phyloP scores from a whole-genome alignment of 2,329 filamentous ascomycete species.

The Incumbomyces delicatus region DNA sequence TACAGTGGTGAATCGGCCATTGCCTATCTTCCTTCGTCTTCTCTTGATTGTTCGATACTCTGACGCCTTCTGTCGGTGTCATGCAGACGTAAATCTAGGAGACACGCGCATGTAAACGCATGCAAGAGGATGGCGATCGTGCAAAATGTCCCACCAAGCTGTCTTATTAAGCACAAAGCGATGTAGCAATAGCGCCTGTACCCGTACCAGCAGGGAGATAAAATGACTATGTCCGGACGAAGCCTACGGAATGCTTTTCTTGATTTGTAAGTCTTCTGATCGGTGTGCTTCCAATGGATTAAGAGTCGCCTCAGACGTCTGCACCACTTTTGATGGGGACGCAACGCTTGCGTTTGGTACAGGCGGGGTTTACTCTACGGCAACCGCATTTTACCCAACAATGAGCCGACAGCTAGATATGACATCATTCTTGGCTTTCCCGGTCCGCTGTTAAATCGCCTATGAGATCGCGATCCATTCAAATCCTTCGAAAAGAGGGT shows the following conservation, averaged over 20 bases:
- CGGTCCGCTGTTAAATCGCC: no score
- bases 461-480: no score
- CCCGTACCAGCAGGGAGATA: neutral
- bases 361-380: no score
- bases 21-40: neutral
- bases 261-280: no score
- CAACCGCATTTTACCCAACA: no score
- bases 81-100: neutral
- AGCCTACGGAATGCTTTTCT: neutral
- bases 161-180: conserved; percentile 6
- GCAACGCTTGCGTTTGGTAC: no score
- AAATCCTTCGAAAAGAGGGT: no score
- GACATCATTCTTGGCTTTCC: no score
- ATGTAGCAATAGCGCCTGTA: neutral
- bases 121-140: neutral
- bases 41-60: neutral
- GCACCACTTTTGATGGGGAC: no score
- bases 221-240: neutral
- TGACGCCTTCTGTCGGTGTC: neutral
- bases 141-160: neutral
- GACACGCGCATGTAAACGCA: neutral
- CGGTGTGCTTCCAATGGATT: no score
- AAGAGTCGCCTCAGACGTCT: no score
- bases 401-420: no score
- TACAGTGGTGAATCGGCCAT: conserved; percentile 55